Evolutionary conservation across 2,329 filamentous ascomycete genomes (phyloP), one percentile per base, ranked within the genome.

Genomic region (Acrocalymma vagum): DNA sequence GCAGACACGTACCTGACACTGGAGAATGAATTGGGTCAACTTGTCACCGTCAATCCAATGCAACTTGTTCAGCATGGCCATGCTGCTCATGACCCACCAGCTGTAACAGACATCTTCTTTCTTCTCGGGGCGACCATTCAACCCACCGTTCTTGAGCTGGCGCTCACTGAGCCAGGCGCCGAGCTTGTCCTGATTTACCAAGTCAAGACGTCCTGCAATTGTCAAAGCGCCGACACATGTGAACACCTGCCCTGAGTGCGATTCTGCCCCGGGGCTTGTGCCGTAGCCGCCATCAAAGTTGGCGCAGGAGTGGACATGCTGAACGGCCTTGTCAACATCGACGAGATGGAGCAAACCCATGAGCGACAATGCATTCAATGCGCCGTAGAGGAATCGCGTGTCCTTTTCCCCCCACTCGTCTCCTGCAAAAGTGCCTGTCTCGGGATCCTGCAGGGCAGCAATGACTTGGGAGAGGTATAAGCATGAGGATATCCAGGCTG

Each of bases 391-490:
- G 65, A 99, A 99, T 16, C 94, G 85, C 0, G 94, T 97, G 71
- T 99, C 94, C 50, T 88, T 86, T 70, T 99, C 94, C 21, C 94
- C 94, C 92, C 92, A 99, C 70, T 95, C 87, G 63, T 99, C 94
- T 33, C 94, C 94, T 38, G 87, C 84, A 70, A 99, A 97, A 0
- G 89, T 94, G 44, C 94, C 94, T 3, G 87, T 90, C 39, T 87
- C 77, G 14, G 75, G 77, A 65, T 96, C 87, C 64, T 99, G 94
- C 35, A 96, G 80, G 49, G 77, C 76, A 48, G 92, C 87, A 58
- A 97, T 91, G 72, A 86, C 90, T 85, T n/a, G n/a, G n/a, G 58
- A 33, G 37, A 26, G 16, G 16, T 26, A 53, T 68, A 50, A 69
- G 65, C 51, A 55, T 40, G 20, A n/a, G n/a, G n/a, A n/a, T n/a